A percentile compares a stretch with the other conserved stretches of the same genome.
These are phyloP conservation scores for Neurospora discreta DNA, from an alignment of 495 filamentous ascomycete species.

Conservation along the genomic window DNA sequence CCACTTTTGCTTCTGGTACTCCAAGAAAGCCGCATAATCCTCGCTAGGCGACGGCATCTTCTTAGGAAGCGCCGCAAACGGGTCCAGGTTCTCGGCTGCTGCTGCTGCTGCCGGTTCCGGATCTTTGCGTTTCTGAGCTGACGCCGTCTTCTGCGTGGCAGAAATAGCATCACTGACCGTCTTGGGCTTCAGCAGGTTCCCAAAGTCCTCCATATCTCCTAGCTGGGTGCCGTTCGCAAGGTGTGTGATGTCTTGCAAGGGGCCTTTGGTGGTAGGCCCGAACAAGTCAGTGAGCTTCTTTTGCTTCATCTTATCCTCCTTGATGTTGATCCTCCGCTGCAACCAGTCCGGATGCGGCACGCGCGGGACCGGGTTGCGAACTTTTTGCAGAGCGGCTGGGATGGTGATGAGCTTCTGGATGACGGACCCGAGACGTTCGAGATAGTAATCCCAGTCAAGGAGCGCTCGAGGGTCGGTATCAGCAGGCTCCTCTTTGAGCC, in stretches of 20 bases:
- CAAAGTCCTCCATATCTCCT: conserved; percentile 81
- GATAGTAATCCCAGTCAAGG: conserved; percentile 95
- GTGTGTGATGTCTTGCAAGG: conserved; percentile 64
- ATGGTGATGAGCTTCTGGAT: conserved; percentile 99
- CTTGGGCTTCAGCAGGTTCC: conserved; percentile 58
- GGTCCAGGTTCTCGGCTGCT: conserved; percentile 52
- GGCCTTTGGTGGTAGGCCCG: conserved; percentile 45
- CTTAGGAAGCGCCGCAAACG: conserved; percentile 72
- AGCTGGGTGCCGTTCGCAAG: conserved; percentile 37
- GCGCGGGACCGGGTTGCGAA: conserved; percentile 86
- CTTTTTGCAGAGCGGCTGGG: conserved; percentile 88
- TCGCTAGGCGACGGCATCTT: conserved; percentile 77
- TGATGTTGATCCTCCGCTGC: conserved; percentile 80
- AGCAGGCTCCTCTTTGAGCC: conserved; percentile 85
- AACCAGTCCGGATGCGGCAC: conserved; percentile 96
- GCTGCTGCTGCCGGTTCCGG: conserved; percentile 44
- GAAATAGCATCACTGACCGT: conserved; percentile 47
- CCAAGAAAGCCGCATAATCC: conserved; percentile 80
- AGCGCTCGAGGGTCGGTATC: conserved; percentile 84
- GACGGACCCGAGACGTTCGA: conserved; percentile 87
- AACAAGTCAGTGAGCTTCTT: conserved; percentile 98
- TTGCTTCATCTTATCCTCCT: conserved; percentile 96
- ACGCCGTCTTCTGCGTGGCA: conserved; percentile 27
- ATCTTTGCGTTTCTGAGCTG: conserved; percentile 73
- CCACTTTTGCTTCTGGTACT: conserved; percentile 99